phyloP scores from a whole-genome alignment of 345 rosid genomes.

The Pugionium dolabratum region DNA sequence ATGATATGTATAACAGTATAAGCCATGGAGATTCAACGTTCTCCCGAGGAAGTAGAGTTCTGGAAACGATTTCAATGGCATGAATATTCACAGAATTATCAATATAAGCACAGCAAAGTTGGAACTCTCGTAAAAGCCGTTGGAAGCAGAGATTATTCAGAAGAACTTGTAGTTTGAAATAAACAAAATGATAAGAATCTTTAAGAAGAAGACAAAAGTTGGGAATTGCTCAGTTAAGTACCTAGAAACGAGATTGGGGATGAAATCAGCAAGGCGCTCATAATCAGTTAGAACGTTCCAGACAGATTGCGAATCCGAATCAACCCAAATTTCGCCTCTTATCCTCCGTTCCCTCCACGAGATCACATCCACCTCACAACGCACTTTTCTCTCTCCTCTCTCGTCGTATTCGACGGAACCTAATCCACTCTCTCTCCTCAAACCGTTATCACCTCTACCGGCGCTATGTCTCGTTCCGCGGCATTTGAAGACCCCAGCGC shows the following conservation, averaged over 20 bases:
- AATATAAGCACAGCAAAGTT: slow-evolving; percentile 1
- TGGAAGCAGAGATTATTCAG: background rate
- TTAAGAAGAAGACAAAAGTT: background rate
- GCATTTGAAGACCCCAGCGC: slow-evolving; percentile 20
- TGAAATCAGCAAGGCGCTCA: slow-evolving; percentile 87
- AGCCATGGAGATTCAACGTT: background rate
- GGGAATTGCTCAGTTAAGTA: slow-evolving; percentile 20
- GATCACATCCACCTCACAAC: slow-evolving; percentile 76
- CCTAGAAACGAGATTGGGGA: slow-evolving; percentile 92
- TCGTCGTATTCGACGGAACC: slow-evolving; percentile 43
- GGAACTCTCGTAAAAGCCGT: background rate
- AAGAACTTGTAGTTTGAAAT: background rate
- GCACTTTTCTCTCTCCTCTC: slow-evolving; percentile 55
- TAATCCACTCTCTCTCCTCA: slow-evolving; percentile 25
- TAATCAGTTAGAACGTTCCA: slow-evolving; percentile 94
- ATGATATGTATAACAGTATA: too few relatives aligned
- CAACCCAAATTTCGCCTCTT: slow-evolving; percentile 61
- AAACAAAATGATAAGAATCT: background rate
- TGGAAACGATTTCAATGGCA: background rate
- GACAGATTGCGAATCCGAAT: slow-evolving; percentile 64
- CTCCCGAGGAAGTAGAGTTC: background rate
- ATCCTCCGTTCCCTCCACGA: slow-evolving; percentile 93
- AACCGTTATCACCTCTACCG: slow-evolving; percentile 23
- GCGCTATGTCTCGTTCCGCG: slow-evolving; percentile 14
- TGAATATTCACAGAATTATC: too few relatives aligned